Evolutionary conservation across 2,329 filamentous ascomycete genomes (phyloP), one percentile per base, ranked within the genome.

Genomic region (Aspergillus pseudotamarii): DNA sequence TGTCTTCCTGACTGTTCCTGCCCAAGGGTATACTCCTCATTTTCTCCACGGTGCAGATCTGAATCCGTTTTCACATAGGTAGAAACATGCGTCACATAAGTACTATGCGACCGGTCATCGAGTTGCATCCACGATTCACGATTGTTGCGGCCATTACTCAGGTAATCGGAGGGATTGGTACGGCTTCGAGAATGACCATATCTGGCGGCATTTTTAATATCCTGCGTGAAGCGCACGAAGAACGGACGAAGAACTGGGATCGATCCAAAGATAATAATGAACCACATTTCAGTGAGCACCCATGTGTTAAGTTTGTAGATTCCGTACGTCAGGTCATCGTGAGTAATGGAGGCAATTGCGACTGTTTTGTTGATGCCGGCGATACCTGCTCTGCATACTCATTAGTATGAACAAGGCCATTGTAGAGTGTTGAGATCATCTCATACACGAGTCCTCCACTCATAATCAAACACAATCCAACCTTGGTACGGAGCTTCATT

Each of bases 221-320:
- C 64, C n/a, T 69, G 67, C 0, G 60, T 63, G 48, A 69, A 66
- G 8, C 55, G 61, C 14, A 66, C 54, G 23, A 69, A 69, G 41
- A 67, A 62, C 2, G 60, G 58, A 3, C 67, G 65, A 3, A 69
- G 65, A 1, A 64, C 64, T 1, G 68, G 68, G 9, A 69, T 67
- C 1, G 68, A 69, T 28, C 68, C 68, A 30, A 69, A 69, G 4
- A 59, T 59, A 28, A 58, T 12, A 28, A 67, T 68, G 16, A 69
- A 69, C 68, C 68, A 69, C 68, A 69, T 69, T 26, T 69, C 68
- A 0, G 68, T 69, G 16, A 69, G 58, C 6, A 66, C 63, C 68
- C 66, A 69, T 16, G 64, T 67, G 51, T 69, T 68, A 4, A 69
- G 54, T 26, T 62, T 59, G 53, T 62, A 62, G 28, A 68, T 68